Percentiles rank a stretch among this genome's conserved stretches.
These are phyloP conservation scores for Larix sibirica DNA, from an alignment of 83 land plant genomes.

Conservation along the genomic window DNA sequence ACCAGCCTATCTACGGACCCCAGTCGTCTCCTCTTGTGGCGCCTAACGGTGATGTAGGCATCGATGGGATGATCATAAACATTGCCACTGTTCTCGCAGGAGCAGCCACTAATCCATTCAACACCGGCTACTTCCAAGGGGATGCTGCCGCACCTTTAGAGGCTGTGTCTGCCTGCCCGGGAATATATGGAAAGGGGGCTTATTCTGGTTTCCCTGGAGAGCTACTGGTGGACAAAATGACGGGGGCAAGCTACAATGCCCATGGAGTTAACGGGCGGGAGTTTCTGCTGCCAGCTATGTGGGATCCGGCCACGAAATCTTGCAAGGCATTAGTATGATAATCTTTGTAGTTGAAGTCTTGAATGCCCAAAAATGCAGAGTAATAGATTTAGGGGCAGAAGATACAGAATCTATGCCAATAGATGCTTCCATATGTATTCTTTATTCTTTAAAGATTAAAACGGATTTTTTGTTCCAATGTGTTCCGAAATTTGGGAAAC, in stretches of 20 bases:
- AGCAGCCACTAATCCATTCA: constrained; percentile 61
- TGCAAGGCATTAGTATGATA: constrained; percentile 32
- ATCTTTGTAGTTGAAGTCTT: no score
- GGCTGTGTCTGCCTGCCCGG: constrained; percentile 84
- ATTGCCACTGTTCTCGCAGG: constrained; percentile 58
- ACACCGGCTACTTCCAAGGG: constrained; percentile 75
- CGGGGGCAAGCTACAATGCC: constrained; percentile 82
- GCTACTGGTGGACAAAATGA: constrained; percentile 38
- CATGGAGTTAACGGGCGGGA: constrained; percentile 61
- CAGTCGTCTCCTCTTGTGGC: constrained; percentile 57
- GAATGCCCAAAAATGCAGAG: no score
- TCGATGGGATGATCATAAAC: constrained; percentile 72
- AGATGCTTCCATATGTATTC: no score
- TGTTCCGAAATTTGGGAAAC: no score
- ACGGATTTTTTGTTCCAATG: no score
- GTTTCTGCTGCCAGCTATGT: constrained; percentile 76
- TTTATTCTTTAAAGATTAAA: no score
- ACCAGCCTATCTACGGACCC: constrained; percentile 69
- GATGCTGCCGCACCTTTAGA: constrained; percentile 67
- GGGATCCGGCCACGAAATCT: constrained; percentile 61
- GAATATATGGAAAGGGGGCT: constrained; percentile 72
- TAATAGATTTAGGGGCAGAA: no score
- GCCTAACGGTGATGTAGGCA: constrained; percentile 71
- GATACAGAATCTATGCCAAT: no score
- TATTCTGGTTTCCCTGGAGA: constrained; percentile 81